These are phyloP conservation scores for Alectoria sarmentosa DNA, from an alignment of 495 filamentous ascomycete species.

Conservation along the genomic window DNA sequence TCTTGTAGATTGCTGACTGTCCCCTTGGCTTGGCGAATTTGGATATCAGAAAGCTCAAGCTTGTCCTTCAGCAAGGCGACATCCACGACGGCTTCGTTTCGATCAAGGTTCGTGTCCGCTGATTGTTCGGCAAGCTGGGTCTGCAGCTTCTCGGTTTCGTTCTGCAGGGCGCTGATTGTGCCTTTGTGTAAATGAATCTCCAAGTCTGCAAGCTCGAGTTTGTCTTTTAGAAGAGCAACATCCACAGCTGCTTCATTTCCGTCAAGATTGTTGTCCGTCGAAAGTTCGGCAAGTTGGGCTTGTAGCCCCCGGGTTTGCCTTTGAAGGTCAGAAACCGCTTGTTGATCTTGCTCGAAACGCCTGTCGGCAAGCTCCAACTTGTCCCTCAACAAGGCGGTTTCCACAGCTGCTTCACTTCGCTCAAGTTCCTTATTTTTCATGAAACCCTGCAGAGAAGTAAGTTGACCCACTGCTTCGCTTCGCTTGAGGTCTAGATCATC, in stretches of 20 bases:
- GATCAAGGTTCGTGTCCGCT: constrained; percentile 11
- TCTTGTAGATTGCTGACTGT: constrained; percentile 5
- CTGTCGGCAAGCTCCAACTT: constrained; percentile 5
- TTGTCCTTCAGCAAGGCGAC: constrained; percentile 17
- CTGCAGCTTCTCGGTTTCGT: constrained; percentile 3
- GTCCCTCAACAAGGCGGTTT: constrained; percentile 6
- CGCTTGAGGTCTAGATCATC: constrained; percentile 3
- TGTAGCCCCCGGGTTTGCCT: background rate
- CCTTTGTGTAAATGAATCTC: constrained; percentile 3
- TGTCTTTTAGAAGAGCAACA: background rate
- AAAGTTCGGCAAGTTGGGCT: background rate
- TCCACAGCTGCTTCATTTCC: constrained; percentile 13
- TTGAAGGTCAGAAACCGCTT: background rate
- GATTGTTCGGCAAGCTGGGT: constrained; percentile 6
- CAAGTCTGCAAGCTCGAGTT: constrained; percentile 3
- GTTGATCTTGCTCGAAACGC: constrained; percentile 8
- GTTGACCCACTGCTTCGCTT: background rate
- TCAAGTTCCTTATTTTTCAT: background rate
- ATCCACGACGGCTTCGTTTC: constrained; percentile 12
- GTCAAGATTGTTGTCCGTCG: background rate
- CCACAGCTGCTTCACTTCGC: constrained; percentile 2
- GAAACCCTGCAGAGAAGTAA: background rate
- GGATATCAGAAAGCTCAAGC: constrained; percentile 14
- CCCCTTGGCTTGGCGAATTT: constrained; percentile 5
- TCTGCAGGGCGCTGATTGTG: constrained; percentile 12